Evolutionary conservation across 306 rosid genomes (phyloP), one percentile per base, ranked within the genome.

Genomic region (Morella rubra): DNA sequence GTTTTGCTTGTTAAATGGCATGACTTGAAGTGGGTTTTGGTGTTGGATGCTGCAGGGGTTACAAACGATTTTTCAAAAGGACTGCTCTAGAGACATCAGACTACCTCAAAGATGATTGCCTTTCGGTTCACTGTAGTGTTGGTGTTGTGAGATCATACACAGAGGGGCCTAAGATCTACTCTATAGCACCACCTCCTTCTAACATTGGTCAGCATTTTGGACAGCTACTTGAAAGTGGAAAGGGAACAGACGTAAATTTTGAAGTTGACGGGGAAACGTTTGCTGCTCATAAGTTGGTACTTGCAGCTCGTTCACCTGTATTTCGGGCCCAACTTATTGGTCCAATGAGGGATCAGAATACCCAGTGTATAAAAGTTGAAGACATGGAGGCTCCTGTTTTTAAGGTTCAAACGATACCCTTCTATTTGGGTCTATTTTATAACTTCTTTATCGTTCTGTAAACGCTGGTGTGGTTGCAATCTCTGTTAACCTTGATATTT

Each of bases 241-340:
- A 86, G 78, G 91, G 94, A 58, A 81, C 85, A 54, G 98, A 93
- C 81, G 91, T 93, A 62, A 87, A 44, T 75, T 93, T 93, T 69
- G 91, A 90, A 85, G 90, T 93, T 61, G 80, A 84, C 11, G 96
- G 87, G 13, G 98, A 93, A 82, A 50, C 4, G 66, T 89, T 89
- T 71, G 54, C 84, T 56, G 94, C 93, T 71, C 98, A 93, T 81
- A 93, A 93, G 83, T 79, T 93, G 85, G 86, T 93, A 27, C 75
- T 93, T 55, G 96, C 96, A 27, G 93, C 94, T 44, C 98, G 96
- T 16, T 90, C 98, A 47, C 98, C 98, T 51, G 98, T 93, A 45
- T 90, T 93, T 82, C 80, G 90, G 77, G 98, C 98, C 68, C 98
- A 90, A 80, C 90, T 93, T 72, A 82, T 85, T 85, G 98, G 98